A percentile compares a stretch with the other conserved stretches of the same genome.
phyloP scores from a whole-genome alignment of 139 green algal species.

The Chlorella sp. region DNA sequence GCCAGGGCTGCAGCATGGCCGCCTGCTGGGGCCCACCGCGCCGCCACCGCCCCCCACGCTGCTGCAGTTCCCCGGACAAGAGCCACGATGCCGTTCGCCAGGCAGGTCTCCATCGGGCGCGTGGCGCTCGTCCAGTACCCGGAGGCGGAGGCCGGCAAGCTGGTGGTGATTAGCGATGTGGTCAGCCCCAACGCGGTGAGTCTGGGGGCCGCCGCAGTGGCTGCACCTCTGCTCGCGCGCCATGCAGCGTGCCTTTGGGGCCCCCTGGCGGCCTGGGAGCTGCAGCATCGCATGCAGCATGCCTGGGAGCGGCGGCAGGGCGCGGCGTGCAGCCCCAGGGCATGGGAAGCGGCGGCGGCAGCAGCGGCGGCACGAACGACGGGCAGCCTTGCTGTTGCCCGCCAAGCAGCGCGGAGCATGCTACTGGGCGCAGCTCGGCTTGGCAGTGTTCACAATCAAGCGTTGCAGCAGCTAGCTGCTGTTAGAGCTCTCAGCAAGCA shows the following conservation, averaged over 20 bases:
- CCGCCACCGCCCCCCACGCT: too few species aligned
- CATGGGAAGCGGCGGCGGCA: not conserved
- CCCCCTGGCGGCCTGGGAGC: not conserved
- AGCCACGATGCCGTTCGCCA: conserved; percentile 86
- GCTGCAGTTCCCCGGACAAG: not conserved
- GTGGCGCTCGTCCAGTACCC: conserved; percentile 89
- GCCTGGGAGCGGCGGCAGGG: too few species aligned
- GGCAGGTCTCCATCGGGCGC: conserved; percentile 95
- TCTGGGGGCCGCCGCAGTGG: not conserved
- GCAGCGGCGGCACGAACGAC: not conserved
- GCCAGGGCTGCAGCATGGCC: not conserved
- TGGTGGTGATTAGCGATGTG: conserved; percentile 68
- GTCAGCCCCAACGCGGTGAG: conserved; percentile 96
- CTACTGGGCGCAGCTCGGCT: not conserved
- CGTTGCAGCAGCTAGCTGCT: too few species aligned
- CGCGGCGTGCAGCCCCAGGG: not conserved
- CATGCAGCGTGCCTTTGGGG: not conserved
- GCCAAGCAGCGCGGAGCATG: not conserved
- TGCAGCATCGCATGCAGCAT: not conserved
- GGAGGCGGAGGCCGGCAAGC: conserved; percentile 64
- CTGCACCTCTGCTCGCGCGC: not conserved
- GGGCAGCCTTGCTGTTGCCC: not conserved
- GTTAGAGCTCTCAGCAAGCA: too few species aligned
- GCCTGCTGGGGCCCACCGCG: too few species aligned
- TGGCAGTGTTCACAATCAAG: too few species aligned